These are phyloP conservation scores for Apiotrichum sp. DNA, from an alignment of 1,284 basidiomycete genomes.

Conservation along the genomic window DNA sequence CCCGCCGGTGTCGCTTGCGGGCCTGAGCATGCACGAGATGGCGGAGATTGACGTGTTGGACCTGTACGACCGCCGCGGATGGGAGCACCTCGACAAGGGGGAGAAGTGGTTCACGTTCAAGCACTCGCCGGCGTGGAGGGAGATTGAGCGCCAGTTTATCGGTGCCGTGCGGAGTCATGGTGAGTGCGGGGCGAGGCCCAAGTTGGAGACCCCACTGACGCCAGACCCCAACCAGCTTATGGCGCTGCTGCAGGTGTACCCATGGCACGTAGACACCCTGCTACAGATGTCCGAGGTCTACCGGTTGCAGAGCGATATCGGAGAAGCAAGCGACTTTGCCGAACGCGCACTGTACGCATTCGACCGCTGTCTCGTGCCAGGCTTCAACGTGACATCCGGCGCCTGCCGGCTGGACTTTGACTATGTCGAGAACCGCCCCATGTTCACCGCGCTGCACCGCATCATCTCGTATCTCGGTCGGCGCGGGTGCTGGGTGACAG, in stretches of 20 bases:
- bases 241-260: conserved; percentile 49
- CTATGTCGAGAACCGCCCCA: conserved; percentile 44
- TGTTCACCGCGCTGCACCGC: conserved; percentile 60
- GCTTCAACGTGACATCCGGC: conserved; percentile 74
- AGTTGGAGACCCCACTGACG: no score
- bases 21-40: conserved; percentile 60
- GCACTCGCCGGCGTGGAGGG: conserved; percentile 74
- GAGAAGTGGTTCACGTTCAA: conserved; percentile 83
- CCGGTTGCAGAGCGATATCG: conserved; percentile 76
- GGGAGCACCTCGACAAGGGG: conserved; percentile 46
- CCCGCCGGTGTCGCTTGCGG: conserved; percentile 48
- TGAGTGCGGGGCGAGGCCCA: no score
- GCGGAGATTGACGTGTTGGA: conserved; percentile 54
- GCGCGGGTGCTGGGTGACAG: conserved; percentile 77
- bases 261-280: conserved; percentile 84
- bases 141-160: conserved; percentile 71
- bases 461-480: conserved; percentile 75
- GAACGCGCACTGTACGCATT: conserved; percentile 83
- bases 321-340: conserved; percentile 74
- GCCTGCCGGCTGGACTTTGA: conserved; percentile 78
- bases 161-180: conserved; percentile 71
- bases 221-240: conserved; percentile 50
- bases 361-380: conserved; percentile 74
- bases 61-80: conserved; percentile 49
- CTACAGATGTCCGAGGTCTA: conserved; percentile 73